Evolutionary conservation across 768 basidiomycete species (phyloP), one percentile per base, ranked within the genome.

Genomic region (Dioszegia hungarica): DNA sequence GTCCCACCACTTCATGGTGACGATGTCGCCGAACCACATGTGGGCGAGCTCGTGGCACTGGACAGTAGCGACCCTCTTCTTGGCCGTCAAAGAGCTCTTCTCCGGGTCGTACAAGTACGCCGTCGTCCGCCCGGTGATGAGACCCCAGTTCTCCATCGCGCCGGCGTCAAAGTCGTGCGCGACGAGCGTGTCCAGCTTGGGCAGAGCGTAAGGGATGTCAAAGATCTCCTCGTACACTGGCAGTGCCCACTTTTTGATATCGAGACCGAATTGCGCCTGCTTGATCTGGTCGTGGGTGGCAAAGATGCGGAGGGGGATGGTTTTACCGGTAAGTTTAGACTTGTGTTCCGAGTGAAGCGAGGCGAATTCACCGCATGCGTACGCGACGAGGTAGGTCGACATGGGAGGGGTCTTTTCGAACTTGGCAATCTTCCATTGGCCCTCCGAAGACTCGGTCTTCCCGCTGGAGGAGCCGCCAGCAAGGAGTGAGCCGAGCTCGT

Each of bases 171-270:
- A 95, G 72, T 95, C 92, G 50, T 82, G 83, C 3, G 85, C 91
- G 82, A 58, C 89, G 14, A 98, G 81, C 1, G 92, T 93, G 70
- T 97, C 94, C 40, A 98, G 82, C 79, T 98, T 97, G 5, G 91
- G 90, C 25, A 98, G 81, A 22, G 93, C 90, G 74, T 86, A 98
- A 56, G 87, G 87, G 62, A 97, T 85, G 63, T 93, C 86, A 71
- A 97, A 97, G 54, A 94, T 82, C 72, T 86, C 80, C 77, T 98
- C 93, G 75, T 93, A 97, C n/a, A 91, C 73, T 15, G 92, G 91
- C 14, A 95, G 78, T 10, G 89, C 87, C 67, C 73, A 70, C 38
- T 81, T 82, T 76, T 88, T 94, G 64, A 94, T 85, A 64, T 93
- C 90, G 38, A 98, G 84, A 14, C 88, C 87, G 67, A 90, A 90